phyloP scores from a whole-genome alignment of 345 rosid species.

The Populus alba region DNA sequence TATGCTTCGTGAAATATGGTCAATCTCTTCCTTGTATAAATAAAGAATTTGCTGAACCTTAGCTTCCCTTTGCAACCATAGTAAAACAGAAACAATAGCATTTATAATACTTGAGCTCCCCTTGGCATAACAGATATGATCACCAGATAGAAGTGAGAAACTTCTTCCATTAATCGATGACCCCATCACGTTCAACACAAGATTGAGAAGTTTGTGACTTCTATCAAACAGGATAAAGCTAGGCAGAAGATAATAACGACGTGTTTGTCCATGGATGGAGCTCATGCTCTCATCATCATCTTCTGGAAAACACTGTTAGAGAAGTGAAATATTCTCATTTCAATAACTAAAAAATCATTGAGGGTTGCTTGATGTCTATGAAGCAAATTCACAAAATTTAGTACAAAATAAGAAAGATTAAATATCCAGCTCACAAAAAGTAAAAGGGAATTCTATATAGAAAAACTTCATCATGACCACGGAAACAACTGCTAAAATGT shows the following conservation, averaged over 20 bases:
- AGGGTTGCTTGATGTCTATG: not conserved
- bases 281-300: slow-evolving; percentile 33
- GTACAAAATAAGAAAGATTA: not conserved
- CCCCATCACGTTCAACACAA: slow-evolving; percentile 43
- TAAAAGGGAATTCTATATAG: not conserved
- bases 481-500: not conserved
- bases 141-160: slow-evolving; percentile 19
- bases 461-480: not conserved
- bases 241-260: slow-evolving; percentile 51
- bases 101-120: slow-evolving; percentile 34
- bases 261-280: slow-evolving; percentile 19
- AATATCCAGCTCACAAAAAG: not conserved
- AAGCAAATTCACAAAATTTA: not conserved
- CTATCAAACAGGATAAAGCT: slow-evolving; percentile 61
- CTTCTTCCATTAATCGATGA: slow-evolving; percentile 35
- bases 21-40: slow-evolving; percentile 43
- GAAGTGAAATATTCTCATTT: slow-evolving; percentile 1
- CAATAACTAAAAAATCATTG: not conserved
- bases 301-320: slow-evolving; percentile 52
- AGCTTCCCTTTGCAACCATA: slow-evolving; percentile 50
- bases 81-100: slow-evolving; percentile 48
- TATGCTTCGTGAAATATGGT: slow-evolving; percentile 38
- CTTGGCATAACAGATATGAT: slow-evolving; percentile 19
- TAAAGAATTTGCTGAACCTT: slow-evolving; percentile 43
- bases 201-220: slow-evolving; percentile 44